Evolutionary conservation across 2,329 filamentous ascomycete species (phyloP).

Genomic region (Nigrograna mackinnonii): DNA sequence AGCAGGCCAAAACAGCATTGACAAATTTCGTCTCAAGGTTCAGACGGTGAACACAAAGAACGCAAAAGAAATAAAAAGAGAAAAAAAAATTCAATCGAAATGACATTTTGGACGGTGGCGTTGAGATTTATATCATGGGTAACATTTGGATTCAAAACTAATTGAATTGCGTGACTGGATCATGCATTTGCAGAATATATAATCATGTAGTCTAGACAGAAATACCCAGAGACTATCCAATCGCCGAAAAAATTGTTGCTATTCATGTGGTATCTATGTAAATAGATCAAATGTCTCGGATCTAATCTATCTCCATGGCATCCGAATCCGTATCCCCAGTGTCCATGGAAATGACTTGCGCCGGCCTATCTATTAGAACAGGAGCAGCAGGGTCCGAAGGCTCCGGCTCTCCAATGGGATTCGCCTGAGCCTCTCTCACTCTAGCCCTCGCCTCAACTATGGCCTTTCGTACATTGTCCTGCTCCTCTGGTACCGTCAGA

Average conservation of each 20-base stretch:
- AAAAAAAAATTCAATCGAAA: no score
- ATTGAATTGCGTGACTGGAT: conserved; percentile 33
- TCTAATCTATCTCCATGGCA: no score
- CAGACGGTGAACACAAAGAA: conserved; percentile 27
- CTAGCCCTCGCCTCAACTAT: conserved; percentile 79
- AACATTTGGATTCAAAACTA: conserved; percentile 1
- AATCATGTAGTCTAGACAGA: conserved; percentile 8
- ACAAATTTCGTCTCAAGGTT: conserved; percentile 30
- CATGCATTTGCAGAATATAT: conserved; percentile 16
- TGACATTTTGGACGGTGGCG: neutral
- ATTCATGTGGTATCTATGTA: no score
- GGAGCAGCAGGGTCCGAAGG: neutral
- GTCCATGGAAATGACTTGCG: no score
- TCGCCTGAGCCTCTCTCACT: conserved; percentile 57
- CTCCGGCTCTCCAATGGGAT: neutral
- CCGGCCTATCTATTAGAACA: conserved; percentile 2
- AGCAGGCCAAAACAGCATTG: conserved; percentile 33
- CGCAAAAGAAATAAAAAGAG: no score
- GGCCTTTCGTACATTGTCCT: conserved; percentile 75
- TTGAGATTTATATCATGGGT: neutral
- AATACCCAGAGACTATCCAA: no score
- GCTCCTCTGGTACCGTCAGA: conserved; percentile 72
- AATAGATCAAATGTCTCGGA: no score
- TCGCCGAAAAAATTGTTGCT: no score
- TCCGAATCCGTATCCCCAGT: no score